phyloP scores from a whole-genome alignment of 1,139 yeast species.

The Pichia sp. region DNA sequence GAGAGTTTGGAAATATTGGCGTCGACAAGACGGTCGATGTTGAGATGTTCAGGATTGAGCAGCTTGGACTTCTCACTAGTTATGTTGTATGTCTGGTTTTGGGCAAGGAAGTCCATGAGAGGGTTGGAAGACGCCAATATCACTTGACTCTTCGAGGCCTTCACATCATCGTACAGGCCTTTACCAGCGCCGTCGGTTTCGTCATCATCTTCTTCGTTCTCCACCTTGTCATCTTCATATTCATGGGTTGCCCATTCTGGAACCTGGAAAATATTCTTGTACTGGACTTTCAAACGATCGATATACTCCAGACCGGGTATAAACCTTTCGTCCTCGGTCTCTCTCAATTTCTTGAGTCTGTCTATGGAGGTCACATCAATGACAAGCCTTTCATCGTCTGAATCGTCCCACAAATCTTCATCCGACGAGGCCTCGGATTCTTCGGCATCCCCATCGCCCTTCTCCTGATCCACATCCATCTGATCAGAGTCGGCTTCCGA shows the following conservation, averaged over 20 bases:
- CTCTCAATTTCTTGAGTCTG: slow-evolving; percentile 68
- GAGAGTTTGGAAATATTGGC: slow-evolving; percentile 71
- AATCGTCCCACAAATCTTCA: slow-evolving; percentile 76
- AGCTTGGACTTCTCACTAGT: slow-evolving; percentile 44
- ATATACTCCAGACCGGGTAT: slow-evolving; percentile 67
- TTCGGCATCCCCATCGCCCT: slow-evolving; percentile 32
- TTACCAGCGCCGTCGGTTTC: slow-evolving; percentile 28
- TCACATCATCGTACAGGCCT: slow-evolving; percentile 34
- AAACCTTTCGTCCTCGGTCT: slow-evolving; percentile 51
- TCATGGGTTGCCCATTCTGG: slow-evolving; percentile 72
- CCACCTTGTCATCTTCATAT: slow-evolving; percentile 31
- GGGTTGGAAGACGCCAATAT: slow-evolving; percentile 46
- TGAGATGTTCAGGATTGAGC: slow-evolving; percentile 66
- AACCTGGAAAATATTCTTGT: slow-evolving; percentile 79
- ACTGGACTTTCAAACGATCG: slow-evolving; percentile 72
- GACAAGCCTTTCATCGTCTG: slow-evolving; percentile 76
- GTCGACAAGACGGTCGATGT: slow-evolving; percentile 76
- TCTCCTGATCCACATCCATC: slow-evolving; percentile 39
- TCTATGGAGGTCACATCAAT: slow-evolving; percentile 60
- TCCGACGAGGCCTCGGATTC: slow-evolving; percentile 31
- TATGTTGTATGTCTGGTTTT: slow-evolving; percentile 53
- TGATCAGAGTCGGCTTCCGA: slow-evolving; percentile 38
- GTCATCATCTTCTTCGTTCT: slow-evolving; percentile 29
- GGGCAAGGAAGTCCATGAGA: slow-evolving; percentile 54
- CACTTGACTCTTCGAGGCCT: slow-evolving; percentile 32